Evolutionary conservation across 208 protist genomes (phyloP).

Genomic region (Trypanosomatidae sp.): DNA sequence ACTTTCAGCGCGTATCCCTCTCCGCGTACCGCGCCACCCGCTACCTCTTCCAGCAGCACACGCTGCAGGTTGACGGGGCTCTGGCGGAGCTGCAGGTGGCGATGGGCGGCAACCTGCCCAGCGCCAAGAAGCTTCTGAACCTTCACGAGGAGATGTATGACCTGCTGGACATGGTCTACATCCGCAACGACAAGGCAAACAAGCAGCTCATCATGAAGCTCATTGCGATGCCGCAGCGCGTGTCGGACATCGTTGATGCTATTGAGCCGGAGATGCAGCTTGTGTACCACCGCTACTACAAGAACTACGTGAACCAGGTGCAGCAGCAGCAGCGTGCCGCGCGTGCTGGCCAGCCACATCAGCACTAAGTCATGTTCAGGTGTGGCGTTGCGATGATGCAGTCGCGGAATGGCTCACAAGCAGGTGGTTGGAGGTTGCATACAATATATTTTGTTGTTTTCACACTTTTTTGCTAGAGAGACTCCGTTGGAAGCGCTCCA

Average conservation of each 20-base stretch:
- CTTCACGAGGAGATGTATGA: slow-evolving; percentile 83
- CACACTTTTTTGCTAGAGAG: too few species aligned
- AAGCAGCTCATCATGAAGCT: slow-evolving; percentile 66
- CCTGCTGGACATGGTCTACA: slow-evolving; percentile 74
- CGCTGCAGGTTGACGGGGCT: slow-evolving; percentile 67
- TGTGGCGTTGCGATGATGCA: too few species aligned
- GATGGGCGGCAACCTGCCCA: slow-evolving; percentile 65
- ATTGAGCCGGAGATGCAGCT: slow-evolving; percentile 84
- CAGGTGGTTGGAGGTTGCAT: too few species aligned
- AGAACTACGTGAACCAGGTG: slow-evolving; percentile 55
- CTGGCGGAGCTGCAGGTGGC: slow-evolving; percentile 64
- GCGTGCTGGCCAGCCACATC: slow-evolving; percentile 2
- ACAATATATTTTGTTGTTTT: too few species aligned
- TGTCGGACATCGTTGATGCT: slow-evolving; percentile 66
- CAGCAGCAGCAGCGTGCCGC: slow-evolving; percentile 32
- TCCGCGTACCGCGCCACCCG: slow-evolving; percentile 72
- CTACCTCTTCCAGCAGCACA: slow-evolving; percentile 88
- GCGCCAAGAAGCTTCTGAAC: slow-evolving; percentile 75
- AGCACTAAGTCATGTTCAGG: neutral
- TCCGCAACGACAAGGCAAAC: slow-evolving; percentile 58
- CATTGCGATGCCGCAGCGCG: slow-evolving; percentile 71
- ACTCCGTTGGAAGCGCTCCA: too few species aligned
- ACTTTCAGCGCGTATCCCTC: slow-evolving; percentile 36
- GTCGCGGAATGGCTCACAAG: too few species aligned
- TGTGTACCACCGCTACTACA: slow-evolving; percentile 71